Evolutionary conservation across 2,329 filamentous ascomycete species (phyloP).

Genomic region (Penicillium vulpinum): DNA sequence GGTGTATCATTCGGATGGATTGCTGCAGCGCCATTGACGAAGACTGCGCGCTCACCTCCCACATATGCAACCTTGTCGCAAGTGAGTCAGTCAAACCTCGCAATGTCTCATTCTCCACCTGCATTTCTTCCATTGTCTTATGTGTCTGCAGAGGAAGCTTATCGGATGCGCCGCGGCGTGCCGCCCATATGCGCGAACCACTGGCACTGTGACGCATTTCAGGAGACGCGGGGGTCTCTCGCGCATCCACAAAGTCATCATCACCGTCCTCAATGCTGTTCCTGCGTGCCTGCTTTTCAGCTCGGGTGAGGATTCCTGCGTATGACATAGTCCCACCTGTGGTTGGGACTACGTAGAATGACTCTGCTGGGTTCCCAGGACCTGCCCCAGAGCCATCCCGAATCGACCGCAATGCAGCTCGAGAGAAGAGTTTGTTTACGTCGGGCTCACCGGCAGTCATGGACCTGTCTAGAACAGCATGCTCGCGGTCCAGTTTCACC

Average conservation of each 20-base stretch:
- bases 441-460: conserved; percentile 64
- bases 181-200: conserved; percentile 24
- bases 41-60: conserved; percentile 88
- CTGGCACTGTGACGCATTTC: conserved; percentile 48
- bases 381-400: conserved; percentile 62
- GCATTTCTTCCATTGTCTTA: conserved; percentile 83
- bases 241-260: conserved; percentile 87
- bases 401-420: conserved; percentile 77
- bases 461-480: conserved; percentile 42
- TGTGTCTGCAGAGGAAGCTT: conserved; percentile 38
- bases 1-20: conserved; percentile 61
- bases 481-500: conserved; percentile 40
- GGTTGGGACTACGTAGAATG: conserved; percentile 92
- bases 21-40: conserved; percentile 84
- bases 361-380: conserved; percentile 62
- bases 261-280: conserved; percentile 64
- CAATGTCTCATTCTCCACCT: conserved; percentile 82
- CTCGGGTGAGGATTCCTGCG: conserved; percentile 73
- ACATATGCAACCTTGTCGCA: conserved; percentile 83
- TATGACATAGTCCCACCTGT: conserved; percentile 91
- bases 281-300: conserved; percentile 45
- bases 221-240: conserved; percentile 62
- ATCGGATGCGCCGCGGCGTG: conserved; percentile 20
- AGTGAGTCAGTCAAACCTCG: conserved; percentile 84
- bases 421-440: conserved; percentile 78